Conservation (phyloP, 768 basidiomycete genomes). For the Chalciporus piperatus region DNA sequence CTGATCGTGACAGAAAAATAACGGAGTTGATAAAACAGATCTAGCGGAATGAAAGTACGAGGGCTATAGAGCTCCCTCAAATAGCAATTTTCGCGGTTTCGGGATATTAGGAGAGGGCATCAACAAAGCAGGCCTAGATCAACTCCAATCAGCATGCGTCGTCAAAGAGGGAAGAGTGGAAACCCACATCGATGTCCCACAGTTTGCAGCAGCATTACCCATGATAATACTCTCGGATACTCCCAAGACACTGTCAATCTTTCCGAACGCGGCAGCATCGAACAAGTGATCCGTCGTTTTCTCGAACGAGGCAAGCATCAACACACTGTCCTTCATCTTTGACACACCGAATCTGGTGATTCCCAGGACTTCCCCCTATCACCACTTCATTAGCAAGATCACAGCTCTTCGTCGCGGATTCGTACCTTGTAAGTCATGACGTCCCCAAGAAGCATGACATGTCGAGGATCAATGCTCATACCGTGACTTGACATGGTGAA, state of each 20-base stretch:
- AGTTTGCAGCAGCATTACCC: conserved; percentile 93
- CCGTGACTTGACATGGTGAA: conserved; percentile 97
- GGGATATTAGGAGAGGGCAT: conserved; percentile 31
- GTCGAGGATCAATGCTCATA: conserved; percentile 98
- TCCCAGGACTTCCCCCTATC: conserved; percentile 91
- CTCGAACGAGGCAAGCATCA: conserved; percentile 99
- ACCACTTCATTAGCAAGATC: not conserved
- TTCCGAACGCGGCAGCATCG: conserved; percentile 94
- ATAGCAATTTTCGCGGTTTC: conserved; percentile 35
- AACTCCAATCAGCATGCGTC: conserved; percentile 2
- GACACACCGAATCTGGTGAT: conserved; percentile 99
- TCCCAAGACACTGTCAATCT: conserved; percentile 91
- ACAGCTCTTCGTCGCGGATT: not conserved
- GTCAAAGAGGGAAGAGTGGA: not conserved
- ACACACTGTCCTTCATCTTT: conserved; percentile 98
- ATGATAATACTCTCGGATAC: conserved; percentile 99
- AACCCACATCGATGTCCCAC: conserved; percentile 89
- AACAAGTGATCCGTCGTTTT: conserved; percentile 99
- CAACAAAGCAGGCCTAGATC: conserved; percentile 35
- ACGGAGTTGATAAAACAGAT: not conserved
- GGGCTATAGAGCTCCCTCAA: conserved; percentile 32
- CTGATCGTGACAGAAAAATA: not conserved
- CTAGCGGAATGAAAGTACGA: not conserved
- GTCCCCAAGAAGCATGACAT: conserved; percentile 97
- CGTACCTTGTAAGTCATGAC: conserved; percentile 96